A percentile compares a stretch with the other conserved stretches of the same genome.
These are phyloP conservation scores for Saccharomycopsis microspora DNA, from an alignment of 805 yeast species.

Conservation along the genomic window DNA sequence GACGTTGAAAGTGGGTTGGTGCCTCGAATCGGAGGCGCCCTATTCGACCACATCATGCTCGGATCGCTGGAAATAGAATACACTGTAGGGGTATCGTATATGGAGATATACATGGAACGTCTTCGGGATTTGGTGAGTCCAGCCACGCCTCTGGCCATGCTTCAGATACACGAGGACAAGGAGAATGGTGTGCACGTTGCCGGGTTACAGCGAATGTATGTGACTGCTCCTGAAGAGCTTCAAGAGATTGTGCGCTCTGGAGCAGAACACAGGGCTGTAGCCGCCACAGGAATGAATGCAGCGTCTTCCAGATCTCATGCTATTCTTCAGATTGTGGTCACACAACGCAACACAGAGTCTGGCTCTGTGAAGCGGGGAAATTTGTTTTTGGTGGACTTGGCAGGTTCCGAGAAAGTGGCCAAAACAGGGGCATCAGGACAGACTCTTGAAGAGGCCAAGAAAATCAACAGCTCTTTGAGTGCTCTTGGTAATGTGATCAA, in stretches of 20 bases:
- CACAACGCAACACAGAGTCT: slow-evolving; percentile 44
- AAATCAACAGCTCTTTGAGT: slow-evolving; percentile 68
- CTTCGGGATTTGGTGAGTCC: slow-evolving; percentile 51
- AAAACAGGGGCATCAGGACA: slow-evolving; percentile 72
- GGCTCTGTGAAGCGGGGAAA: slow-evolving; percentile 53
- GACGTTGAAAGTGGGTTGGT: slow-evolving; percentile 41
- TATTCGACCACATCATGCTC: slow-evolving; percentile 43
- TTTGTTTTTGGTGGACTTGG: slow-evolving; percentile 18
- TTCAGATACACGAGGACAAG: slow-evolving; percentile 53
- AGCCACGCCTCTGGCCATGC: slow-evolving; percentile 22
- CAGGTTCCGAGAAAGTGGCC: slow-evolving; percentile 58
- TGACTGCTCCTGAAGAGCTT: slow-evolving; percentile 47
- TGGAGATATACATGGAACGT: slow-evolving; percentile 77
- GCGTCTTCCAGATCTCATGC: slow-evolving; percentile 76
- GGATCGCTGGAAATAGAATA: slow-evolving; percentile 45
- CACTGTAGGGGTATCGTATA: slow-evolving; percentile 55
- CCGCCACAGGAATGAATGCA: slow-evolving; percentile 57
- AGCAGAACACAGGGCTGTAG: slow-evolving; percentile 39
- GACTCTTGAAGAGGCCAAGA: slow-evolving; percentile 72
- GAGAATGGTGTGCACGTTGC: slow-evolving; percentile 57
- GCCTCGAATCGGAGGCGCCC: slow-evolving; percentile 57
- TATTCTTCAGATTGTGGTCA: slow-evolving; percentile 55
- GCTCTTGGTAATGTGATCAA: slow-evolving; percentile 75
- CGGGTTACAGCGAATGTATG: slow-evolving; percentile 54
- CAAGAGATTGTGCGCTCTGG: slow-evolving; percentile 50